phyloP scores from a whole-genome alignment of 2,329 filamentous ascomycete species.

The Pseudogymnoascus sp. region DNA sequence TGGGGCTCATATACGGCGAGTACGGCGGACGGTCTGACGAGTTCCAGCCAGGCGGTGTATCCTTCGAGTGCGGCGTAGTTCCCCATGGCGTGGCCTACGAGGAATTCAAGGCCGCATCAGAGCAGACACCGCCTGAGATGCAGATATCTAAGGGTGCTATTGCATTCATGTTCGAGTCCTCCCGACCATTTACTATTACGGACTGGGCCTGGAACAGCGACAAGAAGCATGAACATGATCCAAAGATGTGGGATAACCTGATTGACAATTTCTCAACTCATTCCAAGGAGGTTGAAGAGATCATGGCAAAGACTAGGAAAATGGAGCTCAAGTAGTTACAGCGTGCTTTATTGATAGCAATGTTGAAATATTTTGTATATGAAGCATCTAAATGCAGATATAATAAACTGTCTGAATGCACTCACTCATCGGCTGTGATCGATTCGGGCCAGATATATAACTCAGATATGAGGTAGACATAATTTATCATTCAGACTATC shows the following conservation, averaged over 20 bases:
- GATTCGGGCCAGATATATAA: too few relatives aligned
- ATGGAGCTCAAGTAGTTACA: too few relatives aligned
- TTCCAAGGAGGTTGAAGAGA: slow-evolving; percentile 37
- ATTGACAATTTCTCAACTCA: slow-evolving; percentile 45
- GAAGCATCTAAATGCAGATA: too few relatives aligned
- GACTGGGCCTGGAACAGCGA: slow-evolving; percentile 43
- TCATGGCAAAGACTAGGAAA: too few relatives aligned
- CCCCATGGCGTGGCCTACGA: slow-evolving; percentile 44
- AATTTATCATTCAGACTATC: too few relatives aligned
- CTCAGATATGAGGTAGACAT: too few relatives aligned
- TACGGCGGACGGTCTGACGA: slow-evolving; percentile 36
- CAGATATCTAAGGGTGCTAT: slow-evolving; percentile 41
- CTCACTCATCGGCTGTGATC: too few relatives aligned
- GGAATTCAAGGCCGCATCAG: slow-evolving; percentile 42
- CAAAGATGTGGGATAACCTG: slow-evolving; percentile 47
- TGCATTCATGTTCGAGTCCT: slow-evolving; percentile 46
- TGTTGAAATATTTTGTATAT: too few relatives aligned
- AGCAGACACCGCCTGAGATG: slow-evolving; percentile 36
- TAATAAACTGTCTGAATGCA: too few relatives aligned
- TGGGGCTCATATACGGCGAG: slow-evolving; percentile 35
- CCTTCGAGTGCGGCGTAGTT: slow-evolving; percentile 34
- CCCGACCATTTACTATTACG: slow-evolving; percentile 48
- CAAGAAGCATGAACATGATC: slow-evolving; percentile 38
- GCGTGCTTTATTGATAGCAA: too few relatives aligned
- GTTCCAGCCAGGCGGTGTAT: slow-evolving; percentile 42